A percentile compares a stretch with the other conserved stretches of the same genome.
These are phyloP conservation scores for Pseudohalonectria lignicola DNA, from an alignment of 2,329 filamentous ascomycete species.

Conservation along the genomic window DNA sequence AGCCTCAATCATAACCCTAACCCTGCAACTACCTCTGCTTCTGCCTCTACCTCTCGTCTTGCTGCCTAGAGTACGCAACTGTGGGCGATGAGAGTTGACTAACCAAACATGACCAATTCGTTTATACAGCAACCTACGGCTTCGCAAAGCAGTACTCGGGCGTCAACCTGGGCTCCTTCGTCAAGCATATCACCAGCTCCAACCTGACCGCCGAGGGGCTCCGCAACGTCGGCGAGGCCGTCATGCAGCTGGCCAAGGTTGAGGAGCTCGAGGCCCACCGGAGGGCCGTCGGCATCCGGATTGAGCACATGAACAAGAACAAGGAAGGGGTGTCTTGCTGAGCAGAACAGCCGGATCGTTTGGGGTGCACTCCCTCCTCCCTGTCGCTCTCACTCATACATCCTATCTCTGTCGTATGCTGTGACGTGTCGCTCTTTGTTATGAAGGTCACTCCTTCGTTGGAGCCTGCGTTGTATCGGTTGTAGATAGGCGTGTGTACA, in stretches of 20 bases:
- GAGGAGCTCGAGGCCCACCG: slow-evolving; percentile 93
- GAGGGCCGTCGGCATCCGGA: slow-evolving; percentile 75
- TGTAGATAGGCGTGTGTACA: no score
- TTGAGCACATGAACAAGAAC: slow-evolving; percentile 35
- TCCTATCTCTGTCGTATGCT: no score
- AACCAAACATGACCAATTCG: not conserved
- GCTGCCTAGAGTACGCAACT: not conserved
- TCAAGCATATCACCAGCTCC: slow-evolving; percentile 96
- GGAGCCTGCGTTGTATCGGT: no score
- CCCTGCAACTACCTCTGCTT: not conserved
- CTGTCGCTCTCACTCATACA: no score
- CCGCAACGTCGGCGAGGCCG: slow-evolving; percentile 72
- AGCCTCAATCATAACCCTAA: no score
- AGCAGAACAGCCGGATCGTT: no score
- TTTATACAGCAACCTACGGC: slow-evolving; percentile 71
- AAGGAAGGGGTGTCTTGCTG: no score
- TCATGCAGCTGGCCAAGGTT: slow-evolving; percentile 91
- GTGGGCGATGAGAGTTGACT: not conserved
- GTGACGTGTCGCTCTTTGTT: no score
- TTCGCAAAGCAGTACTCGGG: slow-evolving; percentile 98
- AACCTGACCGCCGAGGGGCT: slow-evolving; percentile 80
- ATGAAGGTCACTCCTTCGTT: no score
- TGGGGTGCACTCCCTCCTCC: no score
- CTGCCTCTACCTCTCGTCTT: not conserved
- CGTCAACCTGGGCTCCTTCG: slow-evolving; percentile 89